Base-by-base conservation (phyloP, 441 rosid genomes). In the Pelargonium fulgidum region DNA sequence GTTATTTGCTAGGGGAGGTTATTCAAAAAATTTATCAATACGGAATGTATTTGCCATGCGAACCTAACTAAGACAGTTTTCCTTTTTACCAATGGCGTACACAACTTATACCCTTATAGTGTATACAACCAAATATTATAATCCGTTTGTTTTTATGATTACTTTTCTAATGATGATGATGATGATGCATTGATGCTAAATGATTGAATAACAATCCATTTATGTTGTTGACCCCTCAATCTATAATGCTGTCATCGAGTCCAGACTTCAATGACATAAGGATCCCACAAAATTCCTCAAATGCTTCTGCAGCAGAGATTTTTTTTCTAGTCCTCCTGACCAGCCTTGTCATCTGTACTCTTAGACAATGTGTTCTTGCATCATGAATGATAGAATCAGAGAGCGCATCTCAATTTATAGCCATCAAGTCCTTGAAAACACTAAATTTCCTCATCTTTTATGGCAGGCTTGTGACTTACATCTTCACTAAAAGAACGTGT, bases 231-330 rank as follows among this genome's bases (percentile, higher is more conserved):
- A 22, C 24, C 22, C 19, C 39, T 14, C 26, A 61, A 42, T 16
- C 52, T 59, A 13, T 33, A 26, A 93, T 83, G 73, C 84, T 82
- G 70, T 93, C 97, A 76, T 93, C 97, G 68, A 93, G 80, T 68
- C 88, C 97, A 95, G 91, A 87, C 75, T 89, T 91, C 5, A 93
- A 58, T 68, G 89, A 81, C 10, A 81, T 85, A 52, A 93, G 79
- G 74, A 86, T 82, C 67, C 91, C 96, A 69, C 84, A 74, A 54
- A 93, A 91, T 71, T 91, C 92, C 77, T 91, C 93, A 44, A 83
- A 92, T n/a, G 97, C 99, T 79, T 88, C 95, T 66, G 95, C 97
- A 36, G 99, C 85, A 29, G 85, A 85, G 70, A 88, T 87, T 59
- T 82, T 93, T 64, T 52, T 77, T 81, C 91, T n/a, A 73, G 45